phyloP scores from a whole-genome alignment of 805 yeast species.

The Yarrowia sp. region DNA sequence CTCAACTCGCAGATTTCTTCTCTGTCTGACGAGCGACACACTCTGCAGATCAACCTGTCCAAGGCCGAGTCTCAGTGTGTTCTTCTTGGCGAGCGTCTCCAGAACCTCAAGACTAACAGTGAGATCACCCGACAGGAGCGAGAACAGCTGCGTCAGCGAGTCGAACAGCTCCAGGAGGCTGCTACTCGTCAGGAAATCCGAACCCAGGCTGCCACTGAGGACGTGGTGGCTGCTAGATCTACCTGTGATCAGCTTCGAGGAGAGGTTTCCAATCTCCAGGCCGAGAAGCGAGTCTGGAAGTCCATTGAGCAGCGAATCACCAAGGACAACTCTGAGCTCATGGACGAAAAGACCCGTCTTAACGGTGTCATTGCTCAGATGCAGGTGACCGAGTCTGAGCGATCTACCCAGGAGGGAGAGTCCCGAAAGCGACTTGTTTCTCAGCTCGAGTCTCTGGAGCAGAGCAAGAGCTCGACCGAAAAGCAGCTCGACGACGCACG shows the following conservation, averaged over 20 bases:
- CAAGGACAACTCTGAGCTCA: slow-evolving; percentile 60
- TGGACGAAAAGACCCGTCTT: slow-evolving; percentile 65
- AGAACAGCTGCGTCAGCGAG: slow-evolving; percentile 54
- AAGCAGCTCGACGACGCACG: slow-evolving; percentile 56
- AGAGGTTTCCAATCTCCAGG: slow-evolving; percentile 57
- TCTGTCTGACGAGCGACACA: slow-evolving; percentile 55
- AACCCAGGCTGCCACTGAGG: slow-evolving; percentile 59
- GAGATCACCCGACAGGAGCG: slow-evolving; percentile 56
- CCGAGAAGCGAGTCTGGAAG: slow-evolving; percentile 62
- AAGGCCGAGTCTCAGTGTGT: slow-evolving; percentile 62
- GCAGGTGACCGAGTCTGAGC: slow-evolving; percentile 67
- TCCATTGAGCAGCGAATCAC: slow-evolving; percentile 59
- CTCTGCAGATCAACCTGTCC: slow-evolving; percentile 59
- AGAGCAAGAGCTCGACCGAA: slow-evolving; percentile 56
- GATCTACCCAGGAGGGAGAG: slow-evolving; percentile 61
- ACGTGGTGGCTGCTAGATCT: slow-evolving; percentile 62
- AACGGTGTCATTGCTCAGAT: slow-evolving; percentile 64
- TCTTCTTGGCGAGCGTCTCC: slow-evolving; percentile 61
- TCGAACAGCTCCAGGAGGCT: slow-evolving; percentile 54
- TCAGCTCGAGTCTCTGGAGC: slow-evolving; percentile 60
- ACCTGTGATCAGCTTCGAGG: slow-evolving; percentile 55
- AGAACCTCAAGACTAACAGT: slow-evolving; percentile 53
- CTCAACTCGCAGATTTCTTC: slow-evolving; percentile 57
- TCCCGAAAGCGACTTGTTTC: slow-evolving; percentile 58
- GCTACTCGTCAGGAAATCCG: slow-evolving; percentile 58